Evolutionary conservation across 1,139 yeast species (phyloP).

Genomic region (Kluyveromyces sp.): DNA sequence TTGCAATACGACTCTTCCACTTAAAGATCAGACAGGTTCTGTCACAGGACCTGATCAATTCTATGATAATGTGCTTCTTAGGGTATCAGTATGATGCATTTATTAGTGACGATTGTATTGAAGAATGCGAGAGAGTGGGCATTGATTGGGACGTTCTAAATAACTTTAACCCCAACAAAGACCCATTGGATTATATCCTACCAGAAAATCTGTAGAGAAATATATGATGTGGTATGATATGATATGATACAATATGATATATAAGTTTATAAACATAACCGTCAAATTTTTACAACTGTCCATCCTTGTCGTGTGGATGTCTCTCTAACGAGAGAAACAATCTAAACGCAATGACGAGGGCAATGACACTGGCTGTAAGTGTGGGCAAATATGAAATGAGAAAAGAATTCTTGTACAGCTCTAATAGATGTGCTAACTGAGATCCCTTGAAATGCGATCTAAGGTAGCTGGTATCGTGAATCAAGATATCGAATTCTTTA

Average conservation of each 20-base stretch:
- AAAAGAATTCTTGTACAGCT: constrained; percentile 24
- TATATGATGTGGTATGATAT: not conserved
- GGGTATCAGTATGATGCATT: constrained; percentile 21
- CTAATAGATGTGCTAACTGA: constrained; percentile 16
- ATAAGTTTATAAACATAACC: no score
- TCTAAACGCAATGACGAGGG: constrained; percentile 12
- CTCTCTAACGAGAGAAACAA: not conserved
- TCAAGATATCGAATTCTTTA: constrained; percentile 14
- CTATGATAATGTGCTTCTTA: constrained; percentile 22
- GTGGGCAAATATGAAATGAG: constrained; percentile 25
- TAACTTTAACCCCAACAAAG: constrained; percentile 14
- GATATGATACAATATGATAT: no score
- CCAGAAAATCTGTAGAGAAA: constrained; percentile 6
- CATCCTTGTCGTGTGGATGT: not conserved
- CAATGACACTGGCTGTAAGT: constrained; percentile 15
- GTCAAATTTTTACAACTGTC: no score
- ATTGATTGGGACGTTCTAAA: constrained; percentile 12
- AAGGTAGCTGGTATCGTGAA: constrained; percentile 31
- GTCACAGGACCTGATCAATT: constrained; percentile 19
- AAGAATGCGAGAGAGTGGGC: constrained; percentile 17
- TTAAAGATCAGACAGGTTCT: constrained; percentile 10
- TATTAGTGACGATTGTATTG: constrained; percentile 12
- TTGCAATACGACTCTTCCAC: constrained; percentile 23
- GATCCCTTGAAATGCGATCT: constrained; percentile 29
- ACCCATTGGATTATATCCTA: constrained; percentile 13